Evolutionary conservation across 352 stramenopile species (phyloP).

Genomic region (Phytophthora cactorum): DNA sequence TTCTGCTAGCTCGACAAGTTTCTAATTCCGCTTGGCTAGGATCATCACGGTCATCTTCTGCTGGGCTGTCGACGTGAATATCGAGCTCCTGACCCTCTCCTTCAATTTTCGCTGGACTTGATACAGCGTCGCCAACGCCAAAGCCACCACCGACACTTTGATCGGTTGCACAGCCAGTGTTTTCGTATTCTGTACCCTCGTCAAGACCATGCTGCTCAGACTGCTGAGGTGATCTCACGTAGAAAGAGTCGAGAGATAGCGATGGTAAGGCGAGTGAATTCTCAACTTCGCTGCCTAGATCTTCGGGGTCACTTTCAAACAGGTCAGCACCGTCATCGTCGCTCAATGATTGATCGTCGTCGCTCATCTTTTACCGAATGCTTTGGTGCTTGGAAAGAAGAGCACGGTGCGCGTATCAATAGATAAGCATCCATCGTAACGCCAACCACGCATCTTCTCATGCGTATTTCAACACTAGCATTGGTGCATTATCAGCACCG

Average conservation of each 20-base stretch:
- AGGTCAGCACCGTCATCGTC: slow-evolving; percentile 22
- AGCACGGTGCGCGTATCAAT: slow-evolving; percentile 17
- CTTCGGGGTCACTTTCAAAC: slow-evolving; percentile 25
- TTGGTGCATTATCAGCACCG: too few species aligned
- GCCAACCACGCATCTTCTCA: slow-evolving; percentile 11
- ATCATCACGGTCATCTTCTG: not conserved
- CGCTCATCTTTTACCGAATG: slow-evolving; percentile 18
- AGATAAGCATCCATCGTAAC: slow-evolving; percentile 2
- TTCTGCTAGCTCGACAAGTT: not conserved
- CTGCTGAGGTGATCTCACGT: not conserved
- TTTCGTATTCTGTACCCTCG: not conserved
- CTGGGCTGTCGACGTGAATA: not conserved
- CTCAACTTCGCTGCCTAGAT: slow-evolving; percentile 12
- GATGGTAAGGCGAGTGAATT: slow-evolving; percentile 22
- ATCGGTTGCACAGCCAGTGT: not conserved
- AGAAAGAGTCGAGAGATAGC: slow-evolving; percentile 13
- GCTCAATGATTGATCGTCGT: slow-evolving; percentile 16
- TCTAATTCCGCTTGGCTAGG: not conserved
- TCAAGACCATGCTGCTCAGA: not conserved
- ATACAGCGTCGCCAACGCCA: not conserved
- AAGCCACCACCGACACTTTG: slow-evolving; percentile 1
- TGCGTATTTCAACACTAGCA: not conserved
- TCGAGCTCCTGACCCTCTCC: not conserved
- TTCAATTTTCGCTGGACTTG: not conserved
- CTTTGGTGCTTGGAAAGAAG: not conserved